Evolutionary conservation across 2,329 filamentous ascomycete genomes (phyloP), one percentile per base, ranked within the genome.

Genomic region (Colletotrichum limetticola): DNA sequence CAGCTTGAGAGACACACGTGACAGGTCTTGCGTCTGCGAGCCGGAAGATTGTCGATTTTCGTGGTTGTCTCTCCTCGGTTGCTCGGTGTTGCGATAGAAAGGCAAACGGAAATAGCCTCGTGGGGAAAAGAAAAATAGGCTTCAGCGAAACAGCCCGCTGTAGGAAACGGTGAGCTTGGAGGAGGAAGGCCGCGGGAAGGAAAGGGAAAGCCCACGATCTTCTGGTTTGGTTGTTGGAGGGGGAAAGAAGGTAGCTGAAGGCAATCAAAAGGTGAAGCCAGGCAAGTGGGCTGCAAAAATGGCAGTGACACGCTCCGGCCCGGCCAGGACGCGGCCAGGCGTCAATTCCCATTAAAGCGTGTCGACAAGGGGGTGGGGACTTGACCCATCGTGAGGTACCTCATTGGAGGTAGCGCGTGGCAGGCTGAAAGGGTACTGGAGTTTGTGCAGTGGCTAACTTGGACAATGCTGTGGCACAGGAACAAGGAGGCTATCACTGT

Each of bases 241-340:
- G 53, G 19, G 55, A 53, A 63, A 46, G 59, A 68, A 19, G 28
- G 58, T 26, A 9, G 19, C 8, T 22, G 42, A 53, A 24, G 26
- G 28, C 53, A 46, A 66, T 66, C n/a, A 28, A 58, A 58, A 46
- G 30, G 46, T 35, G 30, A 52, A 53, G 46, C n/a, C 28, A 72
- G 49, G 52, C 56, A 56, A 60, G 69, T 63, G 63, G 68, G 69
- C 68, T 72, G 65, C 69, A 69, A 72, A 72, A 72, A 69, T 59
- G 53, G 70, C 32, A 69, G 59, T 72, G 67, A 73, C 71, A 71
- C 71, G 71, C 60, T 70, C 71, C 49, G 28, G 55, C 53, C 46
- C 30, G 58, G 59, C 35, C 55, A 11, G 60, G 60, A 73, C 66
- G 71, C 61, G 71, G 71, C 67, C 56, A 63, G 70, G 70, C 60